phyloP scores from a whole-genome alignment of 306 rosid genomes.

The Ziziphus jujuba region DNA sequence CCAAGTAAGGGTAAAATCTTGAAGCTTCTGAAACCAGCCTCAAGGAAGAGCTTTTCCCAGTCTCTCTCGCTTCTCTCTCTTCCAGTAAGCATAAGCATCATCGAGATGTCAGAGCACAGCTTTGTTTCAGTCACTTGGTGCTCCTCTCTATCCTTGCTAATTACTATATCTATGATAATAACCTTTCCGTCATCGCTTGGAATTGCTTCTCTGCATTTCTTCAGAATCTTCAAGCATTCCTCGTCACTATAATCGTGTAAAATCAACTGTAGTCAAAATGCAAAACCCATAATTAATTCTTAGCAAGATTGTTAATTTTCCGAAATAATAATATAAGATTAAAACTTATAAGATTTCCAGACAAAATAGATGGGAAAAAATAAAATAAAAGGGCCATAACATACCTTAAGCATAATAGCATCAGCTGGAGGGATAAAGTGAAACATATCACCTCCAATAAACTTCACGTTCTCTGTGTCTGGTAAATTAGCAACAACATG shows the following conservation, averaged over 20 bases:
- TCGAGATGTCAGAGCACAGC: constrained; percentile 41
- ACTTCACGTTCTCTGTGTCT: constrained; percentile 32
- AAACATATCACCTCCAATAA: constrained; percentile 57
- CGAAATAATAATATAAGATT: neutral
- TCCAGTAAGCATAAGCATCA: constrained; percentile 43
- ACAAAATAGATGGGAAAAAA: too few species aligned
- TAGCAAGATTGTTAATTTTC: too few species aligned
- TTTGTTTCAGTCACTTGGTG: constrained; percentile 33
- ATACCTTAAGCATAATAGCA: constrained; percentile 50
- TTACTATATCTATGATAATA: constrained; percentile 50
- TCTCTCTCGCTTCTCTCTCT: constrained; percentile 49
- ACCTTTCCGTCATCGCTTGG: constrained; percentile 41
- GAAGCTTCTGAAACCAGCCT: constrained; percentile 52
- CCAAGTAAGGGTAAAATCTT: constrained; percentile 38
- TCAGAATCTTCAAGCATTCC: constrained; percentile 40
- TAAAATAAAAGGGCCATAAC: neutral
- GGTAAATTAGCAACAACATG: constrained; percentile 39
- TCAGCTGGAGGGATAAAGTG: constrained; percentile 44
- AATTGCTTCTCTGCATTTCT: constrained; percentile 52
- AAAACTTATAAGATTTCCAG: too few species aligned
- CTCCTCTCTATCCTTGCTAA: constrained; percentile 31
- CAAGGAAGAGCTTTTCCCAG: constrained; percentile 47
- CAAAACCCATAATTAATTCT: too few species aligned
- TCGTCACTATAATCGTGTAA: constrained; percentile 46
- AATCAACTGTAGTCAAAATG: constrained; percentile 32